phyloP scores from a whole-genome alignment of 805 yeast genomes.

The Monosporozyma unispora region DNA sequence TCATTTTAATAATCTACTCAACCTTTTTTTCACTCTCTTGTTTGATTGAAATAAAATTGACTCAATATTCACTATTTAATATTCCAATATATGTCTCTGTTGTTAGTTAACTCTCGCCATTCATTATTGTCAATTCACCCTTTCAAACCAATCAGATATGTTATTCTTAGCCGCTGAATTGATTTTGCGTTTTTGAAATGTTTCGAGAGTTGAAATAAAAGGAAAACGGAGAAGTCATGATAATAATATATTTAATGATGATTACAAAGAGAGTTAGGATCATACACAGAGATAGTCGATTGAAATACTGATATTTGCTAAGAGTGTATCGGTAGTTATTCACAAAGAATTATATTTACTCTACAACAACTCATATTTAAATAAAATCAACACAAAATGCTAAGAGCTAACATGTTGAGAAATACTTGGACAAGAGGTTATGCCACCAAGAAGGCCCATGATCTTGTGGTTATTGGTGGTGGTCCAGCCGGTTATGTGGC shows the following conservation, averaged over 20 bases:
- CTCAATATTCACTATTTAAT: too few species aligned
- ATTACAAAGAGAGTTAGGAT: neutral
- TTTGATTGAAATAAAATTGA: too few species aligned
- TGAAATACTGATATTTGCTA: neutral
- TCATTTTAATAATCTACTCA: too few species aligned
- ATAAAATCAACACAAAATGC: neutral
- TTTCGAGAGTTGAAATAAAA: neutral
- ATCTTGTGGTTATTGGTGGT: conserved; percentile 92
- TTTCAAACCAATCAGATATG: neutral
- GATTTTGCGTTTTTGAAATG: neutral
- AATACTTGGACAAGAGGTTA: conserved; percentile 2
- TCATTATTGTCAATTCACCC: neutral
- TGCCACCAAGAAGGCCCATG: conserved; percentile 48
- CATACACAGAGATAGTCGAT: neutral
- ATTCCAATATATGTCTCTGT: neutral
- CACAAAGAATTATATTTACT: neutral
- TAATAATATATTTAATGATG: neutral
- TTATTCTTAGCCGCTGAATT: neutral
- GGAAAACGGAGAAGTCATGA: neutral
- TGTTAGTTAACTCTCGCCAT: neutral
- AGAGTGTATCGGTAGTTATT: neutral
- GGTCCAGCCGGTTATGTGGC: conserved; percentile 99
- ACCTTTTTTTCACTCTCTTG: too few species aligned
- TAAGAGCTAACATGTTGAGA: neutral
- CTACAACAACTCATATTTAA: neutral